A percentile compares a stretch with the other conserved stretches of the same genome.
phyloP scores from a whole-genome alignment of 352 stramenopile species.

The Pythium plurisporium region DNA sequence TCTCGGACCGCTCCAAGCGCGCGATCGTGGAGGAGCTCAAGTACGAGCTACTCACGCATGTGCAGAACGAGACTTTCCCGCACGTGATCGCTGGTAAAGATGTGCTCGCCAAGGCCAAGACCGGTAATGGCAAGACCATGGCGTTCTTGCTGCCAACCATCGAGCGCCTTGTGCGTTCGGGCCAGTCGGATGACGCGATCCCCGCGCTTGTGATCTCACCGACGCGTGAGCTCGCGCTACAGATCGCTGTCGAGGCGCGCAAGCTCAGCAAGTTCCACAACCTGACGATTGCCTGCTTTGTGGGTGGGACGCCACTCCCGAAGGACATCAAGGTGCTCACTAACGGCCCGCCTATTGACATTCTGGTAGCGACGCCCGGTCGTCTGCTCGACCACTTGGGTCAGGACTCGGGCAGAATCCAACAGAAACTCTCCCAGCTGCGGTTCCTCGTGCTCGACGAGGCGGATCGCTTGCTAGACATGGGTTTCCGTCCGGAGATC shows the following conservation, averaged over 20 bases:
- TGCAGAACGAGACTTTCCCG: slow-evolving; percentile 74
- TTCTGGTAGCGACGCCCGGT: slow-evolving; percentile 96
- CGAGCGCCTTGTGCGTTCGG: slow-evolving; percentile 69
- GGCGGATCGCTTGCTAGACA: slow-evolving; percentile 95
- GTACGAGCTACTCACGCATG: slow-evolving; percentile 77
- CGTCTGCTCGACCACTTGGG: slow-evolving; percentile 95
- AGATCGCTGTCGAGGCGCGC: slow-evolving; percentile 90
- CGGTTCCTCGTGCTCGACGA: slow-evolving; percentile 91
- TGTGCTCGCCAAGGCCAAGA: slow-evolving; percentile 82
- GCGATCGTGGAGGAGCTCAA: slow-evolving; percentile 59
- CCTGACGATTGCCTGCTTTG: slow-evolving; percentile 56
- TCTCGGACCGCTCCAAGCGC: slow-evolving; percentile 33
- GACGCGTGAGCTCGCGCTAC: slow-evolving; percentile 86
- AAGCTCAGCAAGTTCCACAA: slow-evolving; percentile 85
- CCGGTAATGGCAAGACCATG: slow-evolving; percentile 81
- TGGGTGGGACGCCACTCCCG: slow-evolving; percentile 90
- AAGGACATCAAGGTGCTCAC: slow-evolving; percentile 45
- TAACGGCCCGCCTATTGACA: slow-evolving; percentile 55
- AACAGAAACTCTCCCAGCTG: slow-evolving; percentile 38
- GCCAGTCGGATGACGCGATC: slow-evolving; percentile 32
- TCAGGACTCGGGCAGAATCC: slow-evolving; percentile 88
- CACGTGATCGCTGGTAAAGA: slow-evolving; percentile 60
- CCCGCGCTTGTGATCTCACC: slow-evolving; percentile 85
- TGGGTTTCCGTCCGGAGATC: slow-evolving; percentile 93
- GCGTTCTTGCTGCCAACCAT: slow-evolving; percentile 59